phyloP scores from a whole-genome alignment of 106 monocot genomes.

The Posidonia australis region DNA sequence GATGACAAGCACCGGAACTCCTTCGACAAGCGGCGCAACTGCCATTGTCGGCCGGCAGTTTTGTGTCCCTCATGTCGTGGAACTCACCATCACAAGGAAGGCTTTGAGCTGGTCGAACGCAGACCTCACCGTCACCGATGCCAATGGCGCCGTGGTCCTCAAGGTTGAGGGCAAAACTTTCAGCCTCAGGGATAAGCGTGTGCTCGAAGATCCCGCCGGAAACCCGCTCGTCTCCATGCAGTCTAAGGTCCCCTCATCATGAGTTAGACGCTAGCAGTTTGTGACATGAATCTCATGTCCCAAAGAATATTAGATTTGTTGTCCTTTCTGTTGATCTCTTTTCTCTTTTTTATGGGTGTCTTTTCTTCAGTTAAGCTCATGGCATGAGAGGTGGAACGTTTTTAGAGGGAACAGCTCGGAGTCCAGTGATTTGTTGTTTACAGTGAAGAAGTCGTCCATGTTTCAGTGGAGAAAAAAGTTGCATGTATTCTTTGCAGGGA shows the following conservation, averaged over 20 bases:
- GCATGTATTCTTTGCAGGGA: too few species aligned
- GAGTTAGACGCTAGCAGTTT: not conserved
- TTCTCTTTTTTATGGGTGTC: constrained; percentile 43
- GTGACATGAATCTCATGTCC: not conserved
- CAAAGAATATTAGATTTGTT: not conserved
- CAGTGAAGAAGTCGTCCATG: constrained; percentile 21
- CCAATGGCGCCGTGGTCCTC: too few species aligned
- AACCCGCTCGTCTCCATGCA: not conserved
- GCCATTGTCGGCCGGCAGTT: too few species aligned
- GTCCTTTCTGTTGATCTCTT: constrained; percentile 16
- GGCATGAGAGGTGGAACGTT: constrained; percentile 28
- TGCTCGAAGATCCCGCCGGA: not conserved
- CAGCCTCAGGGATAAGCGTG: not conserved
- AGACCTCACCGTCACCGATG: not conserved
- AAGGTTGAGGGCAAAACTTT: constrained; percentile 6
- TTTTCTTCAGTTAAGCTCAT: constrained; percentile 26
- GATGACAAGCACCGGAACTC: not conserved
- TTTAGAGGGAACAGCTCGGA: constrained; percentile 34
- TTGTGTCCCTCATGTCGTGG: not conserved
- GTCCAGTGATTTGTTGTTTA: constrained; percentile 30
- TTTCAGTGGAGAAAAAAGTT: constrained; percentile 22
- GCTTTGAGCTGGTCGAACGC: not conserved
- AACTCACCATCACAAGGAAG: constrained; percentile 3
- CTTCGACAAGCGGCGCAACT: not conserved
- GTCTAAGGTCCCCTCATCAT: too few species aligned